Conservation (phyloP, 768 basidiomycete genomes). For the Boletus sp. region DNA sequence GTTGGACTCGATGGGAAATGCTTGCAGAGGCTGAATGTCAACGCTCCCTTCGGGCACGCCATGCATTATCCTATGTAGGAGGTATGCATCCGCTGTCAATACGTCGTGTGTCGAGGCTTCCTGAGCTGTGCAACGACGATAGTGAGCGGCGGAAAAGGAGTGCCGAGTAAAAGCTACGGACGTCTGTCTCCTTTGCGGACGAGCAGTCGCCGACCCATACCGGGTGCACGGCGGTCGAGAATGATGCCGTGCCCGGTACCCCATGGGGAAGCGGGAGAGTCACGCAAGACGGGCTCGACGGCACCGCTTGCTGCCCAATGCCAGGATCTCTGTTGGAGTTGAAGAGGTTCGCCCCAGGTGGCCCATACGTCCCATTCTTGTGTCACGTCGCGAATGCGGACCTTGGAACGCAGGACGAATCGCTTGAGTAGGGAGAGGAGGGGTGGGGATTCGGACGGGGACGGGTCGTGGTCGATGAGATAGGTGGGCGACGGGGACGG, state of each 20-base stretch:
- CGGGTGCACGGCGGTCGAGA: slow-evolving; percentile 63
- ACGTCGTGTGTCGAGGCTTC: slow-evolving; percentile 57
- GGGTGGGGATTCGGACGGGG: slow-evolving; percentile 54
- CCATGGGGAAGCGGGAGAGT: slow-evolving; percentile 53
- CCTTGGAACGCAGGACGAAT: slow-evolving; percentile 85
- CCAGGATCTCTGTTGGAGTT: slow-evolving; percentile 46
- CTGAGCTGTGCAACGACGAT: slow-evolving; percentile 38
- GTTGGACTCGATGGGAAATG: slow-evolving; percentile 93
- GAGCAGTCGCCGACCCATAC: slow-evolving; percentile 76
- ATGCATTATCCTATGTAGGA: slow-evolving; percentile 70
- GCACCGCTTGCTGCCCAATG: slow-evolving; percentile 65
- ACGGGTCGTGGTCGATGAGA: slow-evolving; percentile 68
- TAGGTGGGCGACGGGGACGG: slow-evolving; percentile 49
- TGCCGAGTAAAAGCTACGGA: slow-evolving; percentile 41
- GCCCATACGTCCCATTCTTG: slow-evolving; percentile 80
- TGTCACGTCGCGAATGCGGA: slow-evolving; percentile 75
- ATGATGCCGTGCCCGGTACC: slow-evolving; percentile 50
- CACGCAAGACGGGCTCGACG: slow-evolving; percentile 72
- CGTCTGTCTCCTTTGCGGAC: slow-evolving; percentile 68
- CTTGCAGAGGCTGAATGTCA: slow-evolving; percentile 73
- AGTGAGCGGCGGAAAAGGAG: not conserved
- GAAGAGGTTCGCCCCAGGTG: slow-evolving; percentile 59
- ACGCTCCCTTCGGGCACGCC: slow-evolving; percentile 84
- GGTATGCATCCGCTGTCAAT: slow-evolving; percentile 54
- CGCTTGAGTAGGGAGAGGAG: slow-evolving; percentile 74